Base-by-base conservation (phyloP, 1,284 basidiomycete species). In the Cyathus pygmaeus region DNA sequence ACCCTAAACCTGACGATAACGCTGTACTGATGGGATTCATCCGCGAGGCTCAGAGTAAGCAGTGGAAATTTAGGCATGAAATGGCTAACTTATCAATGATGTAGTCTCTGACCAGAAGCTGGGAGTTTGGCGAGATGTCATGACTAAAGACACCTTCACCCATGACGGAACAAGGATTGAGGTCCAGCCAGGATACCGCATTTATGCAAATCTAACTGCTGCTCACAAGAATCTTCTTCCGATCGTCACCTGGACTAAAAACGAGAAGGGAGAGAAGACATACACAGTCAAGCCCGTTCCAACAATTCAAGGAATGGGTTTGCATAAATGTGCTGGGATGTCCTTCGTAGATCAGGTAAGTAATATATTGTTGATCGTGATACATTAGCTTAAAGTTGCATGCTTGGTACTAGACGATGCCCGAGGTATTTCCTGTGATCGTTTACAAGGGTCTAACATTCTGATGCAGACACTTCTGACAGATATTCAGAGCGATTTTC, bases 1-100 rank as follows among this genome's bases (percentile, higher is more conserved):
- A 78, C 9, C 67, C 72, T 15, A 71, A 72, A 21, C 44, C 44
- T 24, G 9, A 46, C 9, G 19, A n/a, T 24, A 46, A 46, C n/a
- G 44, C 44, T 58, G 61, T 72, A 24, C 67, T 84, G 29, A 71
- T 72, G 49, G 81, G 80, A 2, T 85, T 84, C 68, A 79, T 83
- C 19, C 69, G 79, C 19, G 82, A 84, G 63, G 83, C 78, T 19
- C 77, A 80, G 62, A 69, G 80, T 82, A 55, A 66, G 78, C 74
- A n/a, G 9, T 52, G 27, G 55, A 7, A 21, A 46, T 46, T 7
- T 46, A 21, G 44, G 7, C 19, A 24, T 24, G 23, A 21, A 27
- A 24, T 54, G n/a, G n/a, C n/a, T n/a, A n/a, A n/a, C n/a, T n/a
- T n/a, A n/a, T n/a, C n/a, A n/a, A n/a, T 23, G 7, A n/a, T 52